Evolutionary conservation across 176 grass and related monocot species (phyloP), one percentile per base, ranked within the genome.

Genomic region (Triticum timopheevii): DNA sequence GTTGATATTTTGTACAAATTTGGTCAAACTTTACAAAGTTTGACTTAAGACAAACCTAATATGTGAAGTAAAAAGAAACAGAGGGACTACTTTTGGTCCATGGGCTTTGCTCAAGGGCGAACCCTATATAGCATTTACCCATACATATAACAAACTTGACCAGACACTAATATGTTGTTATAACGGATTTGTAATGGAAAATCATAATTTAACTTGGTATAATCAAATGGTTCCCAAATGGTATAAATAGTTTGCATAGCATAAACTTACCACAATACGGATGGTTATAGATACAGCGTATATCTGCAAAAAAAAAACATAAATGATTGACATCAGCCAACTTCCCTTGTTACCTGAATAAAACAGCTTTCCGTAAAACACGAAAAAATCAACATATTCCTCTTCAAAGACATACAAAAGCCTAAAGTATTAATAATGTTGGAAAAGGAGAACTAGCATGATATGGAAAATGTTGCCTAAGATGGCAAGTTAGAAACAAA

Each of bases 231-330:
- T 34, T 34, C 33, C 33, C 33, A 34, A 34, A 34, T 34, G 33
- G 33, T 34, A 34, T 34, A 34, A 34, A 34, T 34, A 34, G 33
- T 34, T 34, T 34, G 3, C 33, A 34, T 34, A 34, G 3, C 61
- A 83, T n/a, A 73, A 80, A 76, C 91, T 92, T 89, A 92, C 91
- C 91, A 92, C 91, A 70, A 92, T 92, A 72, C 87, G 80, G 15
- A 92, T 87, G 25, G 91, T 92, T 64, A 92, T 87, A 63, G 91
- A 92, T 3, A 89, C 91, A 81, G 87, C 87, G n/a, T 92, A 92
- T 89, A 92, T 92, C 91, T 92, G 84, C 80, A 77, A 83, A 65
- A 62, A 9, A 28, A 86, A 20, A 34, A 54, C 15, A 85, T 7
- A 83, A 86, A 66, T 13, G 20, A 68, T 38, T 83, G 38, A 34